Evolutionary conservation across 2,329 filamentous ascomycete species (phyloP).

Genomic region (Colletotrichum sp.): DNA sequence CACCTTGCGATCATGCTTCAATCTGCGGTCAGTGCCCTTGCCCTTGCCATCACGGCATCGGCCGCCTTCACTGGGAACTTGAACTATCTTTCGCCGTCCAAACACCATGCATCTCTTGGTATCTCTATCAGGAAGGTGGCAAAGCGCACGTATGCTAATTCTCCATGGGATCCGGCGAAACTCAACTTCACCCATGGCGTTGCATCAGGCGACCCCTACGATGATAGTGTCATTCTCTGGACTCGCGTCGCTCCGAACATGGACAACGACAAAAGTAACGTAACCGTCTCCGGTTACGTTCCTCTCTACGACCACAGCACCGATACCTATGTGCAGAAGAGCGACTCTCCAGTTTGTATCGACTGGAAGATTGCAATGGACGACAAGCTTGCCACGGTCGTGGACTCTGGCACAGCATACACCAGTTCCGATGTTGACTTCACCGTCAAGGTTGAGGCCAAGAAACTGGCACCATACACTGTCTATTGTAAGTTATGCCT

Average conservation of each 20-base stretch:
- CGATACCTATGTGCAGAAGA: conserved; percentile 46
- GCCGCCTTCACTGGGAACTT: conserved; percentile 49
- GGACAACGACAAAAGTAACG: conserved; percentile 51
- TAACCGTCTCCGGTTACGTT: conserved; percentile 46
- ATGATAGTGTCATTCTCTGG: conserved; percentile 64
- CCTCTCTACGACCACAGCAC: conserved; percentile 54
- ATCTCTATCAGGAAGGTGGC: conserved; percentile 68
- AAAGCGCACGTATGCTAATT: conserved; percentile 53
- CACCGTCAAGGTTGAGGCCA: conserved; percentile 76
- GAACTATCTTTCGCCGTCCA: conserved; percentile 72
- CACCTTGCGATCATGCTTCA: background rate
- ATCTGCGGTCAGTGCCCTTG: background rate
- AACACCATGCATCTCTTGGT: conserved; percentile 66
- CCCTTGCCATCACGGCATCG: background rate
- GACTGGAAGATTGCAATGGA: conserved; percentile 65
- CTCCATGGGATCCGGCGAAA: conserved; percentile 45
- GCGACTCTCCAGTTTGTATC: conserved; percentile 66
- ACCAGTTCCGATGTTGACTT: conserved; percentile 79
- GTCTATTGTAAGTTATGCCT: conserved; percentile 52
- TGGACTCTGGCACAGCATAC: conserved; percentile 64
- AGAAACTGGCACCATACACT: conserved; percentile 65
- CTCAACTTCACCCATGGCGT: conserved; percentile 71
- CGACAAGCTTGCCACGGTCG: conserved; percentile 43
- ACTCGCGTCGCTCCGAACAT: conserved; percentile 49
- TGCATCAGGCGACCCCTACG: conserved; percentile 52